Evolutionary conservation across 495 filamentous ascomycete species (phyloP), one percentile per base, ranked within the genome.

Genomic region (Acidiella bohemica): DNA sequence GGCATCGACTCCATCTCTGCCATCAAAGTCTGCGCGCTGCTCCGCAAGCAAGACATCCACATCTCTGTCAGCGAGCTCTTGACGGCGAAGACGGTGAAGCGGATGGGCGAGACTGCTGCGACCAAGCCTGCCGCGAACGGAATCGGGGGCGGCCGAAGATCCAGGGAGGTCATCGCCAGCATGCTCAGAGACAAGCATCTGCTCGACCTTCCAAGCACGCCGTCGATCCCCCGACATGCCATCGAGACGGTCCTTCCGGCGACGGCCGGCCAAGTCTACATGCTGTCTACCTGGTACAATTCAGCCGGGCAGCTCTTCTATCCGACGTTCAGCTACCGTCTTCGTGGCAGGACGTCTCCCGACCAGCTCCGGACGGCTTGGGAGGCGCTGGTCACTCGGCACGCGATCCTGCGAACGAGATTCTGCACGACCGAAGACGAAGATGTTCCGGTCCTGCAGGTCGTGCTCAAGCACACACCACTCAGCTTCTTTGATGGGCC

Each of bases 1-100:
- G 87, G 88, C 5, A 66, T 94, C 25, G 87, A 96, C 54, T 94
- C 87, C 2, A 84, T 96, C 52, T 82, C 79, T 38, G 81, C 84
- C 8, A 86, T 94, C 57, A 76, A 79, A 33, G 67, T 79, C 12
- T 71, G 75, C 17, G 67, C 75, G 0, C 58, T 77, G n/a, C 63
- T 86, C 8, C 69, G 71, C 14, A 76, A 73, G 30, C 60, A 70
- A 26, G 70, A 66, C 0, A 53, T 86, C 3, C 57, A 57, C 3
- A 54, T 84, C 0, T 63, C 65, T 22, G 76, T 84, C 10, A 71
- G 78, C 7, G 72, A 81, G 24, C 70, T 90, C 32, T 58, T 87
- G 1, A 67, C 64, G 42, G 72, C 76, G 0, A 63, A 62, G n/a
- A 81, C 72, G 1, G 63, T 85, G 11, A 66, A 65, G 12, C 34